phyloP scores from a whole-genome alignment of 2,329 filamentous ascomycete genomes.

The Exophiala aquamarina region DNA sequence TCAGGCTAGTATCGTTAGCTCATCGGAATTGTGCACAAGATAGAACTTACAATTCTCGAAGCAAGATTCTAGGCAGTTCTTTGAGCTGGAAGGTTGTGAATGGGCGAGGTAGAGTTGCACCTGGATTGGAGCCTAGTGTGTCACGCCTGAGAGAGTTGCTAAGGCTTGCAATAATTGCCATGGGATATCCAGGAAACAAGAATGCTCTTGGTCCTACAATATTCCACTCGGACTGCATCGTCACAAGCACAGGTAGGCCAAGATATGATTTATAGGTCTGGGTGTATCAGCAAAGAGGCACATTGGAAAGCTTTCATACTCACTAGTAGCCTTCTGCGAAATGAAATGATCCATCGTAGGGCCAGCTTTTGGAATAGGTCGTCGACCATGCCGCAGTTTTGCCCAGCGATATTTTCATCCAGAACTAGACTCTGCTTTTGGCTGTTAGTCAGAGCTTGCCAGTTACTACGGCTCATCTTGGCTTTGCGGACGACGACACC shows the following conservation, averaged over 20 bases:
- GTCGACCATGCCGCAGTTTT: constrained; percentile 6
- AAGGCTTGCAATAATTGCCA: constrained; percentile 6
- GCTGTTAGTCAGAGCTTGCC: constrained; percentile 29
- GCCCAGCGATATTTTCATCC: constrained; percentile 19
- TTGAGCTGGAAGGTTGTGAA: constrained; percentile 29
- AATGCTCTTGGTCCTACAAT: constrained; percentile 37
- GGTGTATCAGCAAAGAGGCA: not conserved
- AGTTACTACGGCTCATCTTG: constrained; percentile 31
- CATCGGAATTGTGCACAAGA: not conserved
- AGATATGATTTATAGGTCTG: constrained; percentile 23
- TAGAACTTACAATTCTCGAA: constrained; percentile 13
- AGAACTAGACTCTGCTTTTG: constrained; percentile 40
- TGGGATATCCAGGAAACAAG: constrained; percentile 42
- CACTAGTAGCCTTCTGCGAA: constrained; percentile 25
- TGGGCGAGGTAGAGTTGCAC: constrained; percentile 14
- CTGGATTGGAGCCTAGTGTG: constrained; percentile 6
- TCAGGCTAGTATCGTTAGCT: constrained; percentile 34
- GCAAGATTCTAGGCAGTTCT: constrained; percentile 32
- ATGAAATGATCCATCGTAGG: constrained; percentile 12
- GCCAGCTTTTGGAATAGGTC: constrained; percentile 10
- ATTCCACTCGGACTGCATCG: constrained; percentile 38
- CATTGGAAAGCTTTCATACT: constrained; percentile 32
- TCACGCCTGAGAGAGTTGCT: constrained; percentile 14
- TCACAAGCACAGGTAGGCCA: constrained; percentile 34
- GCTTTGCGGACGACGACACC: constrained; percentile 47